phyloP scores from a whole-genome alignment of 129 eudicot species.

The Glebionis coronaria region DNA sequence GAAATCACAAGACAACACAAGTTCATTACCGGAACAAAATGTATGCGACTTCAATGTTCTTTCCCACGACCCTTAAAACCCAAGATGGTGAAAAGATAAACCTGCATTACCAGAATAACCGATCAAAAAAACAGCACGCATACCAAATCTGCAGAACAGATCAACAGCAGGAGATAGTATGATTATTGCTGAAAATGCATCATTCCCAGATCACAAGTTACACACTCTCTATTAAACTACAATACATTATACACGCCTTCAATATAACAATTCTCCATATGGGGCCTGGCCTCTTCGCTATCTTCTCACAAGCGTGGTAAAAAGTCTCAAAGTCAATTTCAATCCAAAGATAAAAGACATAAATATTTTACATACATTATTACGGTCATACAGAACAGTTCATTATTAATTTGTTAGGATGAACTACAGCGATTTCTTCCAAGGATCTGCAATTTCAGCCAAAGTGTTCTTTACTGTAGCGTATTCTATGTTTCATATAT shows the following conservation, averaged over 20 bases:
- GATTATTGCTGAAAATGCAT: not conserved
- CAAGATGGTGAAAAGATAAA: conserved; percentile 6
- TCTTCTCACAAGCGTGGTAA: no score
- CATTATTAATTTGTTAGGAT: not conserved
- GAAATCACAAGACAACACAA: not conserved
- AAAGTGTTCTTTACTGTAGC: not conserved
- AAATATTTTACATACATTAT: not conserved
- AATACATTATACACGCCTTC: not conserved
- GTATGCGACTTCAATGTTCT: not conserved
- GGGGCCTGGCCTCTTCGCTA: no score
- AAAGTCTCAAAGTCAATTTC: not conserved
- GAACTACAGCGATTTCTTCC: conserved; percentile 5
- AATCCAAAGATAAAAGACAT: not conserved
- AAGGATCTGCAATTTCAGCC: not conserved
- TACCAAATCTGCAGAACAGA: not conserved
- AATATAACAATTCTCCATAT: not conserved
- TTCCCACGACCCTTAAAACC: not conserved
- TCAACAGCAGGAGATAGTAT: not conserved
- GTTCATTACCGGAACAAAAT: conserved; percentile 10
- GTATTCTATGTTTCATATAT: not conserved
- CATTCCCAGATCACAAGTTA: not conserved
- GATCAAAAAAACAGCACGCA: conserved; percentile 1
- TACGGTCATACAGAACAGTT: no score
- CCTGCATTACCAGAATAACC: not conserved
- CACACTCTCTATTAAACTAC: not conserved